Percentiles rank a stretch among this genome's conserved stretches.
Conservation (phyloP, 352 stramenopile species). For the Globisporangium irregulare region DNA sequence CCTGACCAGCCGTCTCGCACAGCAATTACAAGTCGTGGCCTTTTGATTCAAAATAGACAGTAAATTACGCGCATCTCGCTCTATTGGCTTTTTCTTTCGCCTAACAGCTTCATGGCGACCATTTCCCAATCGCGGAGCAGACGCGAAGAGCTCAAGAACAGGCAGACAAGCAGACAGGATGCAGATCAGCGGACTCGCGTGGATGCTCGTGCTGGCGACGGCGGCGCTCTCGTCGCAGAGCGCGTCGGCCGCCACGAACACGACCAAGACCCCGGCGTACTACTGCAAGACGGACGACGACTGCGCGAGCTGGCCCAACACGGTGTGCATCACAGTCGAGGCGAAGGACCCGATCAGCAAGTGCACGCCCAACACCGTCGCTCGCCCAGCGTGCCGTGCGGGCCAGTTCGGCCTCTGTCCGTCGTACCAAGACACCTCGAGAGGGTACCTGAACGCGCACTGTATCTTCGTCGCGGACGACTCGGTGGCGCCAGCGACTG, state of each 20-base stretch:
- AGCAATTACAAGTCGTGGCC: background rate
- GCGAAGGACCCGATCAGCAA: conserved; percentile 72
- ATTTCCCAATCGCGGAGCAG: background rate
- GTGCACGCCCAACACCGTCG: conserved; percentile 78
- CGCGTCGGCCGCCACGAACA: conserved; percentile 10
- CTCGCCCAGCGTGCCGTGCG: conserved; percentile 62
- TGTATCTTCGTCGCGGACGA: conserved; percentile 81
- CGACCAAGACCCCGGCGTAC: conserved; percentile 28
- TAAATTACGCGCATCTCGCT: conserved; percentile 4
- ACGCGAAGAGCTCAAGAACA: background rate
- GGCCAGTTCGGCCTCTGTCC: conserved; percentile 68
- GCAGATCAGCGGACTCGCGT: conserved; percentile 15
- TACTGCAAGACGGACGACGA: conserved; percentile 68
- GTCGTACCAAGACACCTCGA: conserved; percentile 71
- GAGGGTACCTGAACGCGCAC: conserved; percentile 80
- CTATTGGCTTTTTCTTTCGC: background rate
- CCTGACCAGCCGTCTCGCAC: too few species aligned
- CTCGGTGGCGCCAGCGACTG: conserved; percentile 19
- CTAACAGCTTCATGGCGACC: background rate
- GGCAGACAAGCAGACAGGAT: conserved; percentile 1
- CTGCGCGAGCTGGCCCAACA: conserved; percentile 60
- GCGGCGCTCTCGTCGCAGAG: conserved; percentile 9
- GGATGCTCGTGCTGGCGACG: conserved; percentile 16
- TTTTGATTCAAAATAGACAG: background rate
- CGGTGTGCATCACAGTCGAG: conserved; percentile 77